Evolutionary conservation across 331 rosid species (phyloP), one percentile per base, ranked within the genome.

Genomic region (Rosa hybrid): DNA sequence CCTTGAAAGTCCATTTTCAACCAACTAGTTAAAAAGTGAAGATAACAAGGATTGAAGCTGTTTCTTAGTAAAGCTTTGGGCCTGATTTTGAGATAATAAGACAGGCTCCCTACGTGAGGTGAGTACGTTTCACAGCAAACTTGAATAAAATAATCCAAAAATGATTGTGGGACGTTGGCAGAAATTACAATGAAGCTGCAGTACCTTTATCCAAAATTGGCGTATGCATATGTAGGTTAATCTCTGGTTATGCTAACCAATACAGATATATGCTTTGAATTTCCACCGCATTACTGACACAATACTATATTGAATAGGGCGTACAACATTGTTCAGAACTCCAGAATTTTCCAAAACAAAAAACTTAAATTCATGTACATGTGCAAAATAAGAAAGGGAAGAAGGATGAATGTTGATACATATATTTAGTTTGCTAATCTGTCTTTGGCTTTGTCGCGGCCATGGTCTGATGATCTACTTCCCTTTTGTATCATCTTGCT

Each of bases 401-500:
- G 41, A 16, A 44, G 42, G 34, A 42, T 25, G 51, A n/a, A 42
- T 5, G 41, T 13, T 41, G 25, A 72, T 51, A 21, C 63, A 5
- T 54, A 12, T 54, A 34, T 34, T 34, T 16, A 20, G 70, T 7
- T 74, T 38, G 46, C 71, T 77, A 81, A 81, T 83, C 82, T 88
- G 68, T 89, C 89, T 84, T 87, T 82, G 74, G 87, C 91, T 81
- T 83, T 92, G 79, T 90, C 85, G 79, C 77, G 81, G 62, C 90
- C 83, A 78, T 82, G 88, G 71, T 89, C 97, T 45, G 93, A 25
- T 62, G 12, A 83, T 85, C 84, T 88, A 83, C 92, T 88, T 81
- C 90, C 89, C 83, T 83, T 91, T 68, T 80, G 74, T 62, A 83
- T 78, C 74, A 90, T 74, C 69, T 67, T 92, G 39, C 39, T 34